Conservation (phyloP, 345 rosid genomes). For the Moricandia arvensis region DNA sequence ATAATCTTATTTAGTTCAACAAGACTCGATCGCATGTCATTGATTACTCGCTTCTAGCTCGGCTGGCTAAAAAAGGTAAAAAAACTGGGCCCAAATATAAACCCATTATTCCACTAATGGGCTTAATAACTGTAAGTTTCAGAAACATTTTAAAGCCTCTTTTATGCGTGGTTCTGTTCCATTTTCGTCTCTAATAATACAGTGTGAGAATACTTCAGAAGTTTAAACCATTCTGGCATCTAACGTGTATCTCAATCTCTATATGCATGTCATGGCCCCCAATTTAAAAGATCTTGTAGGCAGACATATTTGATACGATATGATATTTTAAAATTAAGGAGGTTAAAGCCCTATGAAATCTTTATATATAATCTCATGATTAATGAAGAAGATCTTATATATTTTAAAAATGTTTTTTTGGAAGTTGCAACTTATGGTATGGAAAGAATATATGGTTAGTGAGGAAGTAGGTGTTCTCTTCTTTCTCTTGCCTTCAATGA, state of each 20-base stretch:
- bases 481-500: not conserved
- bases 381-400: conserved; percentile 20
- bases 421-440: conserved; percentile 14
- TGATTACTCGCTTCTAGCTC: not conserved
- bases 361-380: conserved; percentile 17
- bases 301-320: conserved; percentile 28
- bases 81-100: not conserved
- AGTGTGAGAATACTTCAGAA: not conserved
- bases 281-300: conserved; percentile 35
- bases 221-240: conserved; percentile 32
- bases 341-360: conserved; percentile 9
- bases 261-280: conserved; percentile 38
- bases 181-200: conserved; percentile 7
- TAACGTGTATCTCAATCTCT: conserved; percentile 31
- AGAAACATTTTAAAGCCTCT: not conserved
- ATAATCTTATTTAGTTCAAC: conserved; percentile 2
- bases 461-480: conserved; percentile 27
- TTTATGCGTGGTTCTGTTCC: conserved; percentile 1
- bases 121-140: not conserved
- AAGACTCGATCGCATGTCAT: not conserved
- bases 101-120: not conserved
- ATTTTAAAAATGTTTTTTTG: not conserved
- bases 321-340: not conserved
- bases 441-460: conserved; percentile 35
- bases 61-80: not conserved